Evolutionary conservation across 306 rosid genomes (phyloP).

Genomic region (Morella rubra): DNA sequence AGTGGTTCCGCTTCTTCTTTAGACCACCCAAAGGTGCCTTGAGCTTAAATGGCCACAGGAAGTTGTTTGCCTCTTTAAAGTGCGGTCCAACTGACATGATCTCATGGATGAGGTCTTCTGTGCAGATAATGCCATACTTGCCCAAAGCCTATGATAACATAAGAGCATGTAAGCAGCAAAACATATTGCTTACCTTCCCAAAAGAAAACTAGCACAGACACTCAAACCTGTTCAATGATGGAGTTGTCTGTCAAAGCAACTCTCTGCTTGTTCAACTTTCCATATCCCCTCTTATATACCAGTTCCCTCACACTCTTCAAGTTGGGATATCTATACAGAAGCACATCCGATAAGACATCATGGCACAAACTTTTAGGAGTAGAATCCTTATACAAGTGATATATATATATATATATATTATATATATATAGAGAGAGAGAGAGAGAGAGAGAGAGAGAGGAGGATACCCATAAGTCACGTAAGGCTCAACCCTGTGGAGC

Average conservation of each 20-base stretch:
- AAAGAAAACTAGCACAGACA: neutral
- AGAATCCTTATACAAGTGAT: neutral
- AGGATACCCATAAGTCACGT: slow-evolving; percentile 86
- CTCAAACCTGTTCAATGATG: slow-evolving; percentile 63
- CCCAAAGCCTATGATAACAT: slow-evolving; percentile 59
- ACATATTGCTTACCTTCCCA: neutral
- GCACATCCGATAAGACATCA: neutral
- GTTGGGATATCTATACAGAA: slow-evolving; percentile 62
- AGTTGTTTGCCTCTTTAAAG: slow-evolving; percentile 87
- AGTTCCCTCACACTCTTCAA: slow-evolving; percentile 84
- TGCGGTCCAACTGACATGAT: slow-evolving; percentile 86
- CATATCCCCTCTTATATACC: slow-evolving; percentile 80
- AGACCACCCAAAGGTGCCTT: slow-evolving; percentile 94
- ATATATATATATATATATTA: too few relatives aligned
- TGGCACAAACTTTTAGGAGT: neutral
- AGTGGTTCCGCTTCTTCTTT: slow-evolving; percentile 90
- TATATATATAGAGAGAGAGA: too few relatives aligned
- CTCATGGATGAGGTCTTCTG: slow-evolving; percentile 86
- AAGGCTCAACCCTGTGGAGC: slow-evolving; percentile 92
- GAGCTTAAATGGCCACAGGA: slow-evolving; percentile 92
- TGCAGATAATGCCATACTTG: slow-evolving; percentile 61
- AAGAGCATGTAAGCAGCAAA: slow-evolving; percentile 13
- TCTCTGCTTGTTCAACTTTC: slow-evolving; percentile 74
- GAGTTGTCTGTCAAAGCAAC: slow-evolving; percentile 71
- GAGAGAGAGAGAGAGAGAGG: too few relatives aligned